These are phyloP conservation scores for Atalantia buxifolia DNA, from an alignment of 345 rosid genomes.

Conservation along the genomic window DNA sequence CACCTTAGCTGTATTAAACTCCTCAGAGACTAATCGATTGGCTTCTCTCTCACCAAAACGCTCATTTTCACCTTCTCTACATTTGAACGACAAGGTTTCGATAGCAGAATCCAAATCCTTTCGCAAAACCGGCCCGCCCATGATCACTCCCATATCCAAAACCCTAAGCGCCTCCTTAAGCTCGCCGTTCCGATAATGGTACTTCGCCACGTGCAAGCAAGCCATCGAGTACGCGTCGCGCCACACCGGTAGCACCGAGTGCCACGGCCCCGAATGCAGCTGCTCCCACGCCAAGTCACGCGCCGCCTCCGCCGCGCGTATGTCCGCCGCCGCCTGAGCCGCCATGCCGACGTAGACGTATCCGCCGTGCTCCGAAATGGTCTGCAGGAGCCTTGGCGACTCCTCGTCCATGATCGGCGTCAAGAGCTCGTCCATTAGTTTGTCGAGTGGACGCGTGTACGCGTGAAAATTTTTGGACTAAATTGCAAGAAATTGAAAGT, in stretches of 20 bases:
- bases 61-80: constrained; percentile 33
- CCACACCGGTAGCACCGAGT: constrained; percentile 91
- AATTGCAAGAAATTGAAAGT: neutral
- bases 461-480: too few species aligned
- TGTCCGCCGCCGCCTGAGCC: constrained; percentile 70
- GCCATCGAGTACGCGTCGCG: constrained; percentile 97
- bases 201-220: constrained; percentile 70
- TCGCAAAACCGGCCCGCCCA: constrained; percentile 88
- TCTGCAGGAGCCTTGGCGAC: constrained; percentile 50
- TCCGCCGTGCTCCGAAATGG: constrained; percentile 77
- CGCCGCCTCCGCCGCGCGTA: constrained; percentile 91
- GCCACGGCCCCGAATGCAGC: constrained; percentile 98
- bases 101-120: constrained; percentile 69
- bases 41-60: constrained; percentile 21
- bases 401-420: constrained; percentile 77
- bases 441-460: too few species aligned
- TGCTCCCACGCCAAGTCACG: constrained; percentile 99
- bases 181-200: constrained; percentile 59
- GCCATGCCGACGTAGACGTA: constrained; percentile 80
- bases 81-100: constrained; percentile 31
- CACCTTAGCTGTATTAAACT: constrained; percentile 60
- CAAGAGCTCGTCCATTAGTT: constrained; percentile 25
- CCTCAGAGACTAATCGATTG: constrained; percentile 41
- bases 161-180: constrained; percentile 68
- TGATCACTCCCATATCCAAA: constrained; percentile 87